Evolutionary conservation across 2,329 filamentous ascomycete species (phyloP).

Genomic region (Alternaria sp.): DNA sequence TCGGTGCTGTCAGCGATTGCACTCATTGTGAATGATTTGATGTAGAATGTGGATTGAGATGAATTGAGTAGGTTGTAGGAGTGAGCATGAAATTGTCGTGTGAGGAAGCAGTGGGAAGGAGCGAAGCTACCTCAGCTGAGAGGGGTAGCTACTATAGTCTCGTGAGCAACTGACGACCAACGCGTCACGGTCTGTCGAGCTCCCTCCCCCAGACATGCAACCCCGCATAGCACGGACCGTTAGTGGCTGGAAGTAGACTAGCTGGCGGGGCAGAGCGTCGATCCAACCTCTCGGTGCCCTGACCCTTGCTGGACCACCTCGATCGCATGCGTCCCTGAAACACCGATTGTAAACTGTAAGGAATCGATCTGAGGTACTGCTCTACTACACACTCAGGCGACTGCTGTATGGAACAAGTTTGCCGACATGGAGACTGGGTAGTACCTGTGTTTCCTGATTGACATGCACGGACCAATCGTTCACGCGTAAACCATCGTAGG

Average conservation of each 20-base stretch:
- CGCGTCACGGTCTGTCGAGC: slow-evolving; percentile 8
- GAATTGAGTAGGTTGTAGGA: slow-evolving; percentile 26
- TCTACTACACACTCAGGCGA: neutral
- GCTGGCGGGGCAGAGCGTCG: slow-evolving; percentile 31
- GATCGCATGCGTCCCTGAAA: slow-evolving; percentile 25
- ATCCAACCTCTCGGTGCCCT: slow-evolving; percentile 19
- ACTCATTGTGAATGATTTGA: slow-evolving; percentile 49
- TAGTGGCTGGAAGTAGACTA: slow-evolving; percentile 19
- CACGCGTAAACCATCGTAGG: neutral
- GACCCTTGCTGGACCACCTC: slow-evolving; percentile 23
- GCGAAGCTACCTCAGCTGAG: slow-evolving; percentile 29
- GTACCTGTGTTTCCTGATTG: neutral
- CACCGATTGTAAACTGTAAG: neutral
- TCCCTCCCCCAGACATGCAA: slow-evolving; percentile 36
- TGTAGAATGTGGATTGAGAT: slow-evolving; percentile 26
- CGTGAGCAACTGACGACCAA: slow-evolving; percentile 26
- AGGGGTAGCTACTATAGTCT: slow-evolving; percentile 31
- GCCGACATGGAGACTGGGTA: neutral
- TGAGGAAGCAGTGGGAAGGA: slow-evolving; percentile 26
- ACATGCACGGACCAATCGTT: slow-evolving; percentile 16
- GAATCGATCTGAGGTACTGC: neutral
- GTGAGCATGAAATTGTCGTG: slow-evolving; percentile 29
- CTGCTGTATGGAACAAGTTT: neutral
- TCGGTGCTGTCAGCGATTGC: slow-evolving; percentile 51
- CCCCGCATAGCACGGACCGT: slow-evolving; percentile 35